These are phyloP conservation scores for Cryptococcus depauperatus DNA, from an alignment of 1,284 basidiomycete species.

Conservation along the genomic window DNA sequence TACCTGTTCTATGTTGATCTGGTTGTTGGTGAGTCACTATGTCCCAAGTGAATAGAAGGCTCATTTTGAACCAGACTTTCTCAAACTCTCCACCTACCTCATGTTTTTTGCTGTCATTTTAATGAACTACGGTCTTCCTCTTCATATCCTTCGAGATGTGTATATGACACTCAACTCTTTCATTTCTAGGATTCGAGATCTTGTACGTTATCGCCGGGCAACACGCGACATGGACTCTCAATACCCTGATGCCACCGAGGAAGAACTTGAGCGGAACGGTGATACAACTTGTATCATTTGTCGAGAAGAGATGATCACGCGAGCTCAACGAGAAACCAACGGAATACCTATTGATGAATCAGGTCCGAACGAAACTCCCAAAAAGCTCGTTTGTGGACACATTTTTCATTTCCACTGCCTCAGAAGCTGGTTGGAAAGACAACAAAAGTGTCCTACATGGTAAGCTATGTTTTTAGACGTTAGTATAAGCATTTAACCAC, in stretches of 20 bases:
- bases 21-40: slow-evolving; percentile 58
- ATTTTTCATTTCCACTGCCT: slow-evolving; percentile 98
- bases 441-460: slow-evolving; percentile 91
- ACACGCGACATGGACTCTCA: slow-evolving; percentile 94
- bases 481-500: neutral
- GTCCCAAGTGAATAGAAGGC: slow-evolving; percentile 3
- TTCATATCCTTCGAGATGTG: slow-evolving; percentile 94
- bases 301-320: slow-evolving; percentile 83
- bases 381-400: slow-evolving; percentile 92
- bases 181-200: slow-evolving; percentile 72
- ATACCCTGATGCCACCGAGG: slow-evolving; percentile 86
- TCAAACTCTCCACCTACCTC: slow-evolving; percentile 86
- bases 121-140: slow-evolving; percentile 86
- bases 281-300: slow-evolving; percentile 98
- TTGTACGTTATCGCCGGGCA: slow-evolving; percentile 85
- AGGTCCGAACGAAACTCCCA: slow-evolving; percentile 89
- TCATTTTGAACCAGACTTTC: slow-evolving; percentile 58
- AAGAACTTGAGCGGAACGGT: slow-evolving; percentile 68
- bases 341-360: slow-evolving; percentile 41
- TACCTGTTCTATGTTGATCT: slow-evolving; percentile 92
- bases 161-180: slow-evolving; percentile 91
- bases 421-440: slow-evolving; percentile 92
- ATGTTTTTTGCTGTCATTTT: slow-evolving; percentile 88
- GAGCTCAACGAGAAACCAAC: slow-evolving; percentile 15
- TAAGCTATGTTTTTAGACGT: slow-evolving; percentile 35